Base-by-base conservation (phyloP, 2,329 filamentous ascomycete species). In the Hymenoscyphus scutula region DNA sequence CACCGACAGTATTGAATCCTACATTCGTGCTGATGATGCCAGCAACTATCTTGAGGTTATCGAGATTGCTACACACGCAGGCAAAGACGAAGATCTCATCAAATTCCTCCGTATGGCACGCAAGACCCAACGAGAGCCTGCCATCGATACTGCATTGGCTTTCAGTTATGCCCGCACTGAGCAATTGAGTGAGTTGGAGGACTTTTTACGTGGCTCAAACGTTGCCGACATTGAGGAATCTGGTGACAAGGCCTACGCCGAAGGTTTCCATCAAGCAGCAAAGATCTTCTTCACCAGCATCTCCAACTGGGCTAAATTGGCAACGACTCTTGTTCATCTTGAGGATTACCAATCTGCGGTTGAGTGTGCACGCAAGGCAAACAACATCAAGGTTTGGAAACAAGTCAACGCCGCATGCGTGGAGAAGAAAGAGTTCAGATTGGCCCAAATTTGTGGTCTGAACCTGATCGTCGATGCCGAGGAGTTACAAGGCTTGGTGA, bases 201-300 rank as follows among this genome's bases (percentile, higher is more conserved):
- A 99, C 76, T 99, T 99, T 84, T 81, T 99, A 65, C 90, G 91
- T 62, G 87, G 87, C 30, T 93, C 92, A 61, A 99, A 99, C 69
- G 95, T 98, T 65, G 94, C 95, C 59, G 93, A 99, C 76, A 84
- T 98, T 60, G 95, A 99, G 76, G 91, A 95, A 70, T 98, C 92
- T 64, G 95, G 95, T 81, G 95, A 99, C 83, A 97, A 97, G 82
- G 94, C 95, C 25, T 98, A 97, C 70, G 90, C 88, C 67, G 95
- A 99, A 79, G 94, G 94, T 64, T 88, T 91, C 74, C 94, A 95
- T 74, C 90, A 98, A 81, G 95, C 95, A 53, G 92, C 95, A 68
- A 99, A 99, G 86, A 98, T 99, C 74, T 99, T 98, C 84, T 99
- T 88, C 81, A 92, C 87, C 61, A 98, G 91, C 80, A 96, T 99